A percentile compares a stretch with the other conserved stretches of the same genome.
Evolutionary conservation across 225 moss, liverwort and hornwort genomes (phyloP).

Genomic region (Rhytidiadelphus loreus): DNA sequence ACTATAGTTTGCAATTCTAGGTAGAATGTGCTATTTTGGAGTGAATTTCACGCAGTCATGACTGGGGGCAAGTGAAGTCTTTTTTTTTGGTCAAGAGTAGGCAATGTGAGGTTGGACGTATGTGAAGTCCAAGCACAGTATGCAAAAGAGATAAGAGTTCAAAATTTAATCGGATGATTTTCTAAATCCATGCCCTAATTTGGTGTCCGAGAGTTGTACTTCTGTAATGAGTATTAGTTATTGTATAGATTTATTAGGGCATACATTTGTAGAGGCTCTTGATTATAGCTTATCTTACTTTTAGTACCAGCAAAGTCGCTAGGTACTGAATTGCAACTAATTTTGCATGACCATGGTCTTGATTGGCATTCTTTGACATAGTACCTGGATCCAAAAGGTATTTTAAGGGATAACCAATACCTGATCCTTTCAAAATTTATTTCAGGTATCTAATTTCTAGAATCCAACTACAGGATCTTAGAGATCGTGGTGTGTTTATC

Average conservation of each 20-base stretch:
- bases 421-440: too few species aligned
- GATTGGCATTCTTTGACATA: neutral
- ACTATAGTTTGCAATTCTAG: neutral
- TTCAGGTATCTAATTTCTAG: neutral
- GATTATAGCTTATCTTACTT: neutral
- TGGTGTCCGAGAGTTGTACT: neutral
- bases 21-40: neutral
- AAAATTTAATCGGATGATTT: neutral
- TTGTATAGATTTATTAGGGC: neutral
- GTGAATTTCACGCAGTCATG: neutral
- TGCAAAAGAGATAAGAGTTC: neutral
- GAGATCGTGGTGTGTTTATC: neutral
- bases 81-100: neutral
- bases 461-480: neutral
- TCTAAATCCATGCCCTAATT: neutral
- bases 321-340: neutral
- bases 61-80: neutral
- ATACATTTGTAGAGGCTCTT: neutral
- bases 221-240: neutral
- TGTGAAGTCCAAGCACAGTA: neutral
- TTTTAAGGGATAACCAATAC: neutral
- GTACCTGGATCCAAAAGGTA: too few species aligned
- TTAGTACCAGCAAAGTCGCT: neutral
- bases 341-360: neutral
- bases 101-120: neutral